Evolutionary conservation across 257 asterid species (phyloP).

Genomic region (Fraxinus americana): DNA sequence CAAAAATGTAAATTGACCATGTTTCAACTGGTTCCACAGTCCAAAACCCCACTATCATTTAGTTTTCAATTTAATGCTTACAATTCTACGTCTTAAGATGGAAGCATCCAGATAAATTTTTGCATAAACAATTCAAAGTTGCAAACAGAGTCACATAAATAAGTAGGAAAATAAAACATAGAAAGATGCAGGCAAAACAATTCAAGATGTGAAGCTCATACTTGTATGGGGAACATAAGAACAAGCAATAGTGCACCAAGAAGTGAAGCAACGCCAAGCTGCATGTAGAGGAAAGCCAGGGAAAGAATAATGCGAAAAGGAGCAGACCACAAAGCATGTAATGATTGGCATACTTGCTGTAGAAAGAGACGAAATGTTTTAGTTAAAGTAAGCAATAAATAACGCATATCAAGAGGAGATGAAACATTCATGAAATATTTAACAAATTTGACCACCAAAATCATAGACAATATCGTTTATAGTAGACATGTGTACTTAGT

Average conservation of each 20-base stretch:
- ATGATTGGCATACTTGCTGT: slow-evolving; percentile 95
- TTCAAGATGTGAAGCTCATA: slow-evolving; percentile 34
- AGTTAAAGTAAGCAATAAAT: slow-evolving; percentile 25
- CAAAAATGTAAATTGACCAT: neutral
- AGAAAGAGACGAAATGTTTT: slow-evolving; percentile 26
- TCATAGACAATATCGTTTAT: slow-evolving; percentile 8
- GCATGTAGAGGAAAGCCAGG: slow-evolving; percentile 85
- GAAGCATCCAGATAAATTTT: neutral
- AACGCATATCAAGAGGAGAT: neutral
- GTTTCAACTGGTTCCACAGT: neutral
- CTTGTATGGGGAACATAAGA: slow-evolving; percentile 88
- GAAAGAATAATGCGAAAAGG: slow-evolving; percentile 84
- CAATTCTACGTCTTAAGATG: neutral
- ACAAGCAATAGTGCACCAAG: slow-evolving; percentile 85
- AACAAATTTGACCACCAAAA: neutral
- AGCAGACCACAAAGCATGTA: slow-evolving; percentile 94
- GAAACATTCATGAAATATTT: slow-evolving; percentile 2
- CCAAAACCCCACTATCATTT: neutral
- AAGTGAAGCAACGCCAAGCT: slow-evolving; percentile 82
- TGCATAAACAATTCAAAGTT: neutral
- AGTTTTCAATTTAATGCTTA: neutral
- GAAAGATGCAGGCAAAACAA: slow-evolving; percentile 3
- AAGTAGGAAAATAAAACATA: slow-evolving; percentile 11
- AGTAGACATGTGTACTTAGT: slow-evolving; percentile 1
- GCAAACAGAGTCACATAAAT: neutral